Conservation (phyloP, 1,284 basidiomycete genomes). For the Naganishia liquefaciens region DNA sequence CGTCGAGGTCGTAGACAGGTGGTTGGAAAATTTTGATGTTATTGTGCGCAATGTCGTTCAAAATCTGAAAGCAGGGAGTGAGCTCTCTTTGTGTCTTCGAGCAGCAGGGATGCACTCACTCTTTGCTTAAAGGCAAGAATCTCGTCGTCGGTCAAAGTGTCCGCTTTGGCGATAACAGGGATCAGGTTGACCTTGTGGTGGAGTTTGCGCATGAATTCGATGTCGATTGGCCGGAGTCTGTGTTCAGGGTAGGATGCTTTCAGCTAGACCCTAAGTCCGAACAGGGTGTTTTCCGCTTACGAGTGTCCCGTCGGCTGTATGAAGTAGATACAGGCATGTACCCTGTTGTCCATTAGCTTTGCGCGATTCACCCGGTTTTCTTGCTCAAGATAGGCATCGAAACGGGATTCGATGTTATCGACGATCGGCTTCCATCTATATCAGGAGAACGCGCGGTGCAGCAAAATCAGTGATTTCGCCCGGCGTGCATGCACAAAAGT, state of each 20-base stretch:
- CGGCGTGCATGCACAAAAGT: conserved; percentile 30
- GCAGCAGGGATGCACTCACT: conserved; percentile 56
- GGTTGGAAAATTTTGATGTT: conserved; percentile 95
- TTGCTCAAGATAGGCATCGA: conserved; percentile 93
- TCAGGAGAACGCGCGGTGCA: background rate
- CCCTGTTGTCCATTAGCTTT: conserved; percentile 83
- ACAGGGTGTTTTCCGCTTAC: conserved; percentile 59
- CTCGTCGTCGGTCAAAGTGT: conserved; percentile 95
- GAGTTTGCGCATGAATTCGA: conserved; percentile 94
- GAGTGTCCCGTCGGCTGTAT: conserved; percentile 96
- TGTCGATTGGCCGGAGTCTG: conserved; percentile 92
- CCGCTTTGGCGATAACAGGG: conserved; percentile 81
- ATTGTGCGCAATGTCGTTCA: conserved; percentile 86
- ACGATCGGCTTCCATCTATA: conserved; percentile 93
- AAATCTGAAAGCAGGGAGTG: conserved; percentile 61
- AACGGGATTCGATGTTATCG: conserved; percentile 93
- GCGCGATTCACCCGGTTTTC: conserved; percentile 93
- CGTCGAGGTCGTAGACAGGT: conserved; percentile 91
- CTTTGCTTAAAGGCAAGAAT: conserved; percentile 85
- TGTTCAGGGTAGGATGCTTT: background rate
- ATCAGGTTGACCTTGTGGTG: conserved; percentile 97
- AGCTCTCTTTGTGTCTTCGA: no score
- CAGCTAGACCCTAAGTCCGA: no score
- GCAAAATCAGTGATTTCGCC: background rate
- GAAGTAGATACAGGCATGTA: conserved; percentile 94